A percentile compares a stretch with the other conserved stretches of the same genome.
These are phyloP conservation scores for Mortierella sp. DNA, from an alignment of 371 early-diverging fungal genomes.

Conservation along the genomic window DNA sequence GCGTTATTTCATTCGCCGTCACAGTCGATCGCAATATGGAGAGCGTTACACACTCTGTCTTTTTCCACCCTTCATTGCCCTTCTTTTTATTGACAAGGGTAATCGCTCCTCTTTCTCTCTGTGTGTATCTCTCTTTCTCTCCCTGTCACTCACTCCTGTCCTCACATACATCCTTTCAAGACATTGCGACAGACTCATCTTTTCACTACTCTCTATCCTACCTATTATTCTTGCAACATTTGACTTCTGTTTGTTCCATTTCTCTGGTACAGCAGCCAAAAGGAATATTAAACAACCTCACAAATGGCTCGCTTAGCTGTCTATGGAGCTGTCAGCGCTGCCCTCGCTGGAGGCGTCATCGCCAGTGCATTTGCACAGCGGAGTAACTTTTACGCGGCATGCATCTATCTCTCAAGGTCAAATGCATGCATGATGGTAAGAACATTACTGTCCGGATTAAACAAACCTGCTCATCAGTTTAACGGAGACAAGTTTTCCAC, in stretches of 20 bases:
- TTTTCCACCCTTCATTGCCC: neutral
- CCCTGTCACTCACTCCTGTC: neutral
- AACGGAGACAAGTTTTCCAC: too few relatives aligned
- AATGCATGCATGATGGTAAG: conserved; percentile 88
- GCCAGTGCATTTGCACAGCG: conserved; percentile 81
- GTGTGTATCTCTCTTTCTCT: neutral
- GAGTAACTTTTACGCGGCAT: conserved; percentile 89
- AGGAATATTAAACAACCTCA: conserved; percentile 3
- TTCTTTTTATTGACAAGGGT: neutral
- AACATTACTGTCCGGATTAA: neutral
- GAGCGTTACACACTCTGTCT: neutral
- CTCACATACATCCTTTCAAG: too few relatives aligned
- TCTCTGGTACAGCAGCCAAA: too few relatives aligned
- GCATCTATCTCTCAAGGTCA: conserved; percentile 88
- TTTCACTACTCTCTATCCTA: too few relatives aligned
- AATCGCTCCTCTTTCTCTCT: too few relatives aligned
- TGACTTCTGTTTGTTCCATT: too few relatives aligned
- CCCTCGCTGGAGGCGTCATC: conserved; percentile 79
- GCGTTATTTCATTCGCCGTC: conserved; percentile 29
- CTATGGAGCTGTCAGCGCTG: conserved; percentile 80
- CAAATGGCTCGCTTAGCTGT: conserved; percentile 75
- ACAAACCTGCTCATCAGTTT: too few relatives aligned
- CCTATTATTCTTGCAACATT: too few relatives aligned
- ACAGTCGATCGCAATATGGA: neutral
- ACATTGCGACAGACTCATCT: too few relatives aligned